Evolutionary conservation across 2,329 filamentous ascomycete species (phyloP).

Genomic region (Botrytis medusae): DNA sequence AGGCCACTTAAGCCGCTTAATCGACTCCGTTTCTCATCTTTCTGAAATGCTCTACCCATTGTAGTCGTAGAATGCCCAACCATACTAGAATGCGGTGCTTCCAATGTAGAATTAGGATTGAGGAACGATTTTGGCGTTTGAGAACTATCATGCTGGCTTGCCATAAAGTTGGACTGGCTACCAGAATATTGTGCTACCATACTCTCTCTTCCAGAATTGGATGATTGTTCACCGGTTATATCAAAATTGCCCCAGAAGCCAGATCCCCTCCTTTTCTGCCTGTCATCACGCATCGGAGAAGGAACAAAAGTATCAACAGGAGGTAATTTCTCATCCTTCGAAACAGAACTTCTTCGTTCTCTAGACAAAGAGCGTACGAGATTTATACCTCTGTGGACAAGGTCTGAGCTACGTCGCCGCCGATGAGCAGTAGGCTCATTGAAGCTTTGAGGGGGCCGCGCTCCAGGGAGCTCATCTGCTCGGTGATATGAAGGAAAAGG

Average conservation of each 20-base stretch:
- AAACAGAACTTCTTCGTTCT: slow-evolving; percentile 32
- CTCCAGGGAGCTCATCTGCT: slow-evolving; percentile 42
- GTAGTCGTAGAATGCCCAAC: neutral
- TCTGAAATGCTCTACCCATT: slow-evolving; percentile 4
- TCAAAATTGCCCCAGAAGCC: slow-evolving; percentile 39
- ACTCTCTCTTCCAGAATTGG: slow-evolving; percentile 33
- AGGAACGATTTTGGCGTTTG: neutral
- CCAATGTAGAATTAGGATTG: neutral
- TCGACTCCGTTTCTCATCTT: slow-evolving; percentile 9
- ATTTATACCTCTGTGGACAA: slow-evolving; percentile 55
- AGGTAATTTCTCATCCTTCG: slow-evolving; percentile 13
- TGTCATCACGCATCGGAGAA: slow-evolving; percentile 28
- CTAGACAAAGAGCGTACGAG: slow-evolving; percentile 39
- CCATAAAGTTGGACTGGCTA: slow-evolving; percentile 35
- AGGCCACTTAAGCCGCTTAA: slow-evolving; percentile 12
- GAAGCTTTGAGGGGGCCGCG: slow-evolving; percentile 35
- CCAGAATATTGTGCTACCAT: slow-evolving; percentile 36
- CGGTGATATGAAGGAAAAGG: slow-evolving; percentile 45
- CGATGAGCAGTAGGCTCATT: slow-evolving; percentile 3
- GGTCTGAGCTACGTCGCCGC: slow-evolving; percentile 42
- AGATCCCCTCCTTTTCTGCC: slow-evolving; percentile 43
- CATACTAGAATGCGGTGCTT: neutral
- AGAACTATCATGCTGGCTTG: neutral
- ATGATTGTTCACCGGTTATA: slow-evolving; percentile 1
- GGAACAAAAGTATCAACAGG: neutral